phyloP scores from a whole-genome alignment of 75 land plant species.

The Cunninghamia lanceolata region DNA sequence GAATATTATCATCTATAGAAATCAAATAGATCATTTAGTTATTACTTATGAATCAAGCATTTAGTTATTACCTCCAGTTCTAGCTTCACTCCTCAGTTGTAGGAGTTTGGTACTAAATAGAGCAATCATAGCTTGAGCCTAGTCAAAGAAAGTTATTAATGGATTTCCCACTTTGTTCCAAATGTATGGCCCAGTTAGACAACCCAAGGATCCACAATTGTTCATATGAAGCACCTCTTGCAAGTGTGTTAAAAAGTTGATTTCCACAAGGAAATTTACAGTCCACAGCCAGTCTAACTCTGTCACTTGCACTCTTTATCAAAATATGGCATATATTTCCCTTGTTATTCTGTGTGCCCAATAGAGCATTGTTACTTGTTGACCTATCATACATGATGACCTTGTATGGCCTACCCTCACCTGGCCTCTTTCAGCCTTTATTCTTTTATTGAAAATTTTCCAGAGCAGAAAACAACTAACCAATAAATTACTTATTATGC shows the following conservation, averaged over 20 bases:
- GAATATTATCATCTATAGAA: background rate
- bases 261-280: background rate
- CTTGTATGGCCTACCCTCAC: background rate
- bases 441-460: background rate
- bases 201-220: background rate
- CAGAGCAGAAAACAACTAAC: no score
- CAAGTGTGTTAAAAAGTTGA: background rate
- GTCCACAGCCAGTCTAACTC: background rate
- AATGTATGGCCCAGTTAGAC: background rate
- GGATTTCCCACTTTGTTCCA: background rate
- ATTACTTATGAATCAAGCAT: background rate
- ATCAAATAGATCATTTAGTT: background rate
- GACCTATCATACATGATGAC: background rate
- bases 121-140: background rate
- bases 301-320: background rate
- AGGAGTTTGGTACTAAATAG: background rate
- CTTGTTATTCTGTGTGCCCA: background rate
- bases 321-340: background rate
- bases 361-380: background rate
- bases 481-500: background rate
- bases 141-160: background rate
- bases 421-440: background rate
- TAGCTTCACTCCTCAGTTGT: background rate
- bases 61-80: background rate
- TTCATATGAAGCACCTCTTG: background rate